Evolutionary conservation across 257 asterid genomes (phyloP), one percentile per base, ranked within the genome.

Genomic region (Solanum corneliomulleri): DNA sequence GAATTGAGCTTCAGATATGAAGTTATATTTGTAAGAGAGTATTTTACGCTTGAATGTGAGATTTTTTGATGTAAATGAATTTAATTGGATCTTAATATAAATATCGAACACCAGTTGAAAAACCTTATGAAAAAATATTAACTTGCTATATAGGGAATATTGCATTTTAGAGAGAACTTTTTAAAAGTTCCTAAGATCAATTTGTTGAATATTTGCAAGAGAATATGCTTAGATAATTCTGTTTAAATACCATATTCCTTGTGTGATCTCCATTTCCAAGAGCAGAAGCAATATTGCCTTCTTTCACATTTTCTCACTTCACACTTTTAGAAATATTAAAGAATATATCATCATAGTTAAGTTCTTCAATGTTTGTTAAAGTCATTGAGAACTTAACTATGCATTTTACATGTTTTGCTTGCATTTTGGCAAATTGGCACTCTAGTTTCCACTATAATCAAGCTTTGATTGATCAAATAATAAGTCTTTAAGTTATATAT

Each of bases 21-120:
- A 62, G 1, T 62, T n/a, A n/a, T 5, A 62, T n/a, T 62, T 62
- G 2, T 10, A 21, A n/a, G 16, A 62, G 16, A 7, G 7, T 1
- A 0, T n/a, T 25, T 4, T 11, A 58, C 5, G 3, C 5, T 20
- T 18, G 11, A 7, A 41, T 41, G 3, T 0, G 25, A 0, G 5
- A 20, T 2, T 58, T 62, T 62, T 11, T 0, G 3, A 9, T 1
- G 16, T 25, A n/a, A 62, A 62, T 62, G 0, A 12, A 66, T 66
- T 66, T 66, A 11, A 66, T 66, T 35, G 16, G 0, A 25, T 12
- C 35, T 20, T 18, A 66, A 66, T 66, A 25, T 0, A 0, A 13
- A 13, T 66, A 2, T 6, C 21, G 1, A 66, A 66, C 0, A 1
- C 5, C 20, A 16, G 6, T 12, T 11, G 5, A 2, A 13, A 66